Conservation (phyloP, 305 asterid genomes). For the Solanum aculeatissimum region DNA sequence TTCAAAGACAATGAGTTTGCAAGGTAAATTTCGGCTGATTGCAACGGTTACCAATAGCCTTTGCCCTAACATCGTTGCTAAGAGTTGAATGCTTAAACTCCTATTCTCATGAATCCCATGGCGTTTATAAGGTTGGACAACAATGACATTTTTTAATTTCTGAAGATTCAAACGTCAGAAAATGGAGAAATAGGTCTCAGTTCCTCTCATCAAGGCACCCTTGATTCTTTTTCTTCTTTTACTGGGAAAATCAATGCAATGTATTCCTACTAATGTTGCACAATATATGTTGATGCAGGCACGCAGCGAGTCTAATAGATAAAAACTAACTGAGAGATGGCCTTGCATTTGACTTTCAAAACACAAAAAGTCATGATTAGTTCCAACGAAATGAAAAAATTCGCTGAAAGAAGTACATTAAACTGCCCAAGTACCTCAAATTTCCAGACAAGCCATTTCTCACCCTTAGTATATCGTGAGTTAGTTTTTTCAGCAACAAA, state of each 20-base stretch:
- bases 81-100: not conserved
- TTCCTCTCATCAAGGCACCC: not conserved
- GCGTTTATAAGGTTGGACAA: not conserved
- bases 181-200: not conserved
- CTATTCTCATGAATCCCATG: not conserved
- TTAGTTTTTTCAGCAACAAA: constrained; percentile 74
- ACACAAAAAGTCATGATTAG: not conserved
- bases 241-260: not conserved
- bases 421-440: constrained; percentile 53
- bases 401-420: not conserved
- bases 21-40: not conserved
- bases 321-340: not conserved
- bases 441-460: constrained; percentile 99
- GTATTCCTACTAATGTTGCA: not conserved
- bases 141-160: not conserved
- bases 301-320: not conserved
- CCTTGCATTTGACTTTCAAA: not conserved
- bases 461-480: constrained; percentile 66
- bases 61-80: not conserved
- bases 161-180: not conserved
- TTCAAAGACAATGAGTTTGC: not conserved
- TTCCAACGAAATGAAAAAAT: not conserved
- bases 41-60: not conserved
- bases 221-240: not conserved
- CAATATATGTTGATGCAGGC: not conserved